A percentile compares a stretch with the other conserved stretches of the same genome.
These are phyloP conservation scores for Citrus reticulata DNA, from an alignment of 345 rosid species.

Conservation along the genomic window DNA sequence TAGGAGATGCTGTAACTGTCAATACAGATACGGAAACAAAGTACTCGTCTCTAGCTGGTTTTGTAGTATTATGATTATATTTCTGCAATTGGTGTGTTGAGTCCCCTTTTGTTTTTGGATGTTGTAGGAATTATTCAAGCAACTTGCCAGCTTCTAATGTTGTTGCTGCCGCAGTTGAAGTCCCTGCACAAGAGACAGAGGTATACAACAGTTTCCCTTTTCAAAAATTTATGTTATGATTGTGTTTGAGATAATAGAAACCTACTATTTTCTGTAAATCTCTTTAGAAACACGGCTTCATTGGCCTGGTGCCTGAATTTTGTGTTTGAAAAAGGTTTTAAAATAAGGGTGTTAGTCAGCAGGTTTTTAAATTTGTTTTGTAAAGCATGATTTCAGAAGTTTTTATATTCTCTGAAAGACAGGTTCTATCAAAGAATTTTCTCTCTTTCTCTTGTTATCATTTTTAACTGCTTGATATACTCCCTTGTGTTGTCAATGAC, in stretches of 20 bases:
- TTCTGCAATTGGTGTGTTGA: slow-evolving; percentile 16
- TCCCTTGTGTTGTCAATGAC: slow-evolving; percentile 8
- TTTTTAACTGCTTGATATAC: slow-evolving; percentile 7
- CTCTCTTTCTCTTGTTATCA: neutral
- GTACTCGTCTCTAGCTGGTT: slow-evolving; percentile 36
- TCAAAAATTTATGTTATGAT: neutral
- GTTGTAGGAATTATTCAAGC: slow-evolving; percentile 31
- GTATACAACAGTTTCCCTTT: slow-evolving; percentile 19
- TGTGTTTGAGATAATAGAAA: neutral
- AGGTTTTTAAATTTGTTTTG: no score
- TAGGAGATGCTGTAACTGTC: slow-evolving; percentile 37
- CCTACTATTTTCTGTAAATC: no score
- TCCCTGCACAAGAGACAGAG: slow-evolving; percentile 34
- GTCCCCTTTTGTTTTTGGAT: slow-evolving; percentile 9
- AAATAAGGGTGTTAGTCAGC: no score
- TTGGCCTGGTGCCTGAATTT: no score
- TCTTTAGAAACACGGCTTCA: no score
- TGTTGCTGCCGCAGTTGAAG: slow-evolving; percentile 30
- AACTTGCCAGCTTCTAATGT: slow-evolving; percentile 23
- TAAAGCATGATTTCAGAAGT: no score
- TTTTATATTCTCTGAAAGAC: no score
- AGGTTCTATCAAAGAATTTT: neutral
- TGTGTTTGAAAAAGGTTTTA: no score
- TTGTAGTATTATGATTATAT: slow-evolving; percentile 5
- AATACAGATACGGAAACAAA: slow-evolving; percentile 31